These are phyloP conservation scores for Sporothrix pallida DNA, from an alignment of 2,329 filamentous ascomycete genomes.

Conservation along the genomic window DNA sequence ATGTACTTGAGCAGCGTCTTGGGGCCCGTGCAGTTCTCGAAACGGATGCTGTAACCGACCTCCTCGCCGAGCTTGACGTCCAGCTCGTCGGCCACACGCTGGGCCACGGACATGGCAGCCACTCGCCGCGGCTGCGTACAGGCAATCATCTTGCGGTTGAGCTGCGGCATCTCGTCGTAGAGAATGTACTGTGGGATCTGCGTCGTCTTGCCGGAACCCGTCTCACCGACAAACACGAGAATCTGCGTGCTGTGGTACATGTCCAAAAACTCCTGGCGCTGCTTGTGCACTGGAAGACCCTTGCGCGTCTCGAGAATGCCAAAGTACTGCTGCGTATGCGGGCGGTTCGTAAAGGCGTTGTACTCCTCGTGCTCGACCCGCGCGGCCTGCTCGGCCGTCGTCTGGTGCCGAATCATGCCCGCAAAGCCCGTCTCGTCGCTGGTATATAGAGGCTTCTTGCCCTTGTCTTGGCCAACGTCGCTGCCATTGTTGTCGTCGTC, in stretches of 20 bases:
- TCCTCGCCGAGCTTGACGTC: constrained; percentile 92
- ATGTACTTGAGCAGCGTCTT: constrained; percentile 98
- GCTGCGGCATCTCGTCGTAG: constrained; percentile 91
- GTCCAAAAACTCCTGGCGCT: constrained; percentile 91
- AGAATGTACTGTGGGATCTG: constrained; percentile 99
- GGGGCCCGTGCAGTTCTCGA: constrained; percentile 89
- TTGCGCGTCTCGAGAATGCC: constrained; percentile 83
- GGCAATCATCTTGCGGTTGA: constrained; percentile 85
- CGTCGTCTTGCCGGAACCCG: constrained; percentile 98
- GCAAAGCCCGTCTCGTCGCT: constrained; percentile 53
- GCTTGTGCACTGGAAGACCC: constrained; percentile 88
- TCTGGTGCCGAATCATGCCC: constrained; percentile 76
- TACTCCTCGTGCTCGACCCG: constrained; percentile 77
- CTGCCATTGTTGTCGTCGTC: constrained; percentile 51
- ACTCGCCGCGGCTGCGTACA: constrained; percentile 98
- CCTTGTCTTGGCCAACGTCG: constrained; percentile 35
- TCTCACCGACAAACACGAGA: constrained; percentile 97
- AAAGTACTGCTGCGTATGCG: constrained; percentile 85
- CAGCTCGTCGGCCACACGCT: constrained; percentile 97
- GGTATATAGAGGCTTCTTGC: neutral
- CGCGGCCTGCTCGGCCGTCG: constrained; percentile 76
- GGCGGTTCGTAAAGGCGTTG: constrained; percentile 83
- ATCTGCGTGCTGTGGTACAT: constrained; percentile 95
- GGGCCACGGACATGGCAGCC: constrained; percentile 96
- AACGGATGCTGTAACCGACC: constrained; percentile 98